Evolutionary conservation across 2,329 filamentous ascomycete genomes (phyloP).

Genomic region (Xylaria sp.): DNA sequence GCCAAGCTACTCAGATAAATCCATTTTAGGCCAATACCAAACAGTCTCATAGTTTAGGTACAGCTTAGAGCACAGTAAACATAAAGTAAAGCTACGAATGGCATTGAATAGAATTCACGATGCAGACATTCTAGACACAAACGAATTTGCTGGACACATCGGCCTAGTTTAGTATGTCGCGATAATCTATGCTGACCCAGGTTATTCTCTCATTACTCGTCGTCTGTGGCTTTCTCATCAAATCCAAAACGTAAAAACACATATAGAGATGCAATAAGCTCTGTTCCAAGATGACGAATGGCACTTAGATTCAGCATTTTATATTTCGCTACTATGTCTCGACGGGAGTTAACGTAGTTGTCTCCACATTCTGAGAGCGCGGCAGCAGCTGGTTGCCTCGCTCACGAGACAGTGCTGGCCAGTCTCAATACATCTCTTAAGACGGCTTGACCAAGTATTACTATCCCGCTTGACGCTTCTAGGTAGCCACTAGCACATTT

Average conservation of each 20-base stretch:
- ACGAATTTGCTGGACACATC: neutral
- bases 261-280: constrained; percentile 8
- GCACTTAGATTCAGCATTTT: neutral
- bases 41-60: neutral
- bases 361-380: neutral
- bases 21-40: too few relatives aligned
- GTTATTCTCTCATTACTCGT: constrained; percentile 8
- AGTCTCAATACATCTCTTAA: neutral
- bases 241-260: constrained; percentile 12
- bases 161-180: neutral
- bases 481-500: constrained; percentile 63
- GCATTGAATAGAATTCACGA: neutral
- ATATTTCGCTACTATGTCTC: neutral
- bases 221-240: constrained; percentile 12
- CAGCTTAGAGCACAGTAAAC: neutral
- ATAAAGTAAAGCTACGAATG: neutral
- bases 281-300: neutral
- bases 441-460: neutral
- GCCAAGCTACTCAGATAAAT: too few relatives aligned
- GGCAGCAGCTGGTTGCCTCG: neutral
- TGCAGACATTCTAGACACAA: neutral
- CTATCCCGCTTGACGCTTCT: neutral
- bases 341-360: neutral
- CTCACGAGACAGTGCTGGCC: neutral
- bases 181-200: neutral